phyloP scores from a whole-genome alignment of 805 yeast genomes.

The Metschnikowia kunwiensis region DNA sequence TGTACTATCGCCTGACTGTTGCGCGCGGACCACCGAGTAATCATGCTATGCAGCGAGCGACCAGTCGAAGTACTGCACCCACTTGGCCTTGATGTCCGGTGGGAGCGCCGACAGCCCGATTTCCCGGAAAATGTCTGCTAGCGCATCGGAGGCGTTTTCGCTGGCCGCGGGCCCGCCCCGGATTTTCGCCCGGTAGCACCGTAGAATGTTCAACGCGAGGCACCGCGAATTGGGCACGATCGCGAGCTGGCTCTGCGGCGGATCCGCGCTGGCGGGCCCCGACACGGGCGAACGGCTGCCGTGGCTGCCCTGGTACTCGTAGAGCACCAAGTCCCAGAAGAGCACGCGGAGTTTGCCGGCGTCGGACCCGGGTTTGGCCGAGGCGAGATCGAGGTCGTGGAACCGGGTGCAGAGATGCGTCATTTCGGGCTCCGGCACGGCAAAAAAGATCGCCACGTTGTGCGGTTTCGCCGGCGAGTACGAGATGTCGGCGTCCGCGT shows the following conservation, averaged over 20 bases:
- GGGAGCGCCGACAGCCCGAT: slow-evolving; percentile 13
- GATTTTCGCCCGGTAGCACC: slow-evolving; percentile 1
- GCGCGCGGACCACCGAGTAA: neutral
- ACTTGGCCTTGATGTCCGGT: slow-evolving; percentile 10
- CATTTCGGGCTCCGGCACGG: slow-evolving; percentile 25
- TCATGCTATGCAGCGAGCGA: neutral
- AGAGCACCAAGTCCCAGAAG: slow-evolving; percentile 32
- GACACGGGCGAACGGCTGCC: neutral
- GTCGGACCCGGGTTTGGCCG: slow-evolving; percentile 18
- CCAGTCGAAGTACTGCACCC: slow-evolving; percentile 17
- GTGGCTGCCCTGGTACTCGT: slow-evolving; percentile 18
- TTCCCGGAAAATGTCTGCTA: slow-evolving; percentile 9
- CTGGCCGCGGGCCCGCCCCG: neutral
- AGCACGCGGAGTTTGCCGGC: slow-evolving; percentile 27
- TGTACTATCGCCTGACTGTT: too few relatives aligned
- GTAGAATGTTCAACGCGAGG: slow-evolving; percentile 13
- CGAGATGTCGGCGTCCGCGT: slow-evolving; percentile 1
- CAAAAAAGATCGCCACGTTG: slow-evolving; percentile 9
- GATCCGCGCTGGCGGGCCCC: neutral
- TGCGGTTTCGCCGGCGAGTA: neutral
- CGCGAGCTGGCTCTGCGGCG: neutral
- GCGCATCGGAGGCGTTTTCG: neutral
- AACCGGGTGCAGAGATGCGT: slow-evolving; percentile 13
- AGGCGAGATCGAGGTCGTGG: slow-evolving; percentile 23
- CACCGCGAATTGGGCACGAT: slow-evolving; percentile 16